These are phyloP conservation scores for Apostasia shenzhenica DNA, from an alignment of 106 monocot genomes.

Conservation along the genomic window DNA sequence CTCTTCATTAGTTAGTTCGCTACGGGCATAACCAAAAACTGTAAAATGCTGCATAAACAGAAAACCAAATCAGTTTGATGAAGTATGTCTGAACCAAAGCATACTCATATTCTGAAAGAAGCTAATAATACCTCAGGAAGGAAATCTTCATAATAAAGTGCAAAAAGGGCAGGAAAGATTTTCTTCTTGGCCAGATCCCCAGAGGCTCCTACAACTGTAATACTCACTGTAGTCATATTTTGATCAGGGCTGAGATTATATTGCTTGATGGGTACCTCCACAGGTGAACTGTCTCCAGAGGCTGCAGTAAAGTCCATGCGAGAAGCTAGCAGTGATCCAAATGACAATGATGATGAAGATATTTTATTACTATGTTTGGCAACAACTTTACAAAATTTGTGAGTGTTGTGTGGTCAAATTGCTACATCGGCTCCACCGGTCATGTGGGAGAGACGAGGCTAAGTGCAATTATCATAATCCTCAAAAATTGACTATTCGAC, in stretches of 20 bases:
- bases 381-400: no score
- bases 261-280: constrained; percentile 11
- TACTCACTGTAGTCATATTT: constrained; percentile 47
- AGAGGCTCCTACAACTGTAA: constrained; percentile 88
- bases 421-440: no score
- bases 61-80: neutral
- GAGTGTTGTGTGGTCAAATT: no score
- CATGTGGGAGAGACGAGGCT: no score
- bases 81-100: neutral
- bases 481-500: no score
- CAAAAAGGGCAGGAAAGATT: constrained; percentile 92
- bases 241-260: constrained; percentile 1
- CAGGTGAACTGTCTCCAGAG: constrained; percentile 14
- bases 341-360: no score
- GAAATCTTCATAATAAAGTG: constrained; percentile 69
- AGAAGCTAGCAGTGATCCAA: no score
- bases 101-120: constrained; percentile 1
- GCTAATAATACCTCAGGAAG: constrained; percentile 54
- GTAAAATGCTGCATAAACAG: constrained; percentile 67
- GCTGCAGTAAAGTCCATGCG: constrained; percentile 4
- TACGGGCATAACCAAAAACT: constrained; percentile 85
- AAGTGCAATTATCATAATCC: no score
- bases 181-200: constrained; percentile 98
- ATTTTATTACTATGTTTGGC: no score
- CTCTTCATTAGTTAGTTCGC: constrained; percentile 68